These are phyloP conservation scores for Aspergillus conjunctus DNA, from an alignment of 495 filamentous ascomycete species.

Conservation along the genomic window DNA sequence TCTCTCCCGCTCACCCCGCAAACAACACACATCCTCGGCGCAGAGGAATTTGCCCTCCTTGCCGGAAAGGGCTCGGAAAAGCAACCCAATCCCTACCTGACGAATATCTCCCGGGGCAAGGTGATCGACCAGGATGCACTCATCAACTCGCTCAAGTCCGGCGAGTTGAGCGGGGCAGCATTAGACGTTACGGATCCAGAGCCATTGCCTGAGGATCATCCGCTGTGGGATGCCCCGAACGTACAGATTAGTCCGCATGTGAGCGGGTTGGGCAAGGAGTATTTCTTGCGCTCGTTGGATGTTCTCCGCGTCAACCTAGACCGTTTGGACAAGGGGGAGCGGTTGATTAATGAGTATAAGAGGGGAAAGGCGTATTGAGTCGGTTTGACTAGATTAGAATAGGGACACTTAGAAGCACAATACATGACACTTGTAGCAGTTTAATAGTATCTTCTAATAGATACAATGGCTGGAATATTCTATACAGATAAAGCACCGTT, in stretches of 20 bases:
- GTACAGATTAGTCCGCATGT: slow-evolving; percentile 80
- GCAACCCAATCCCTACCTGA: slow-evolving; percentile 51
- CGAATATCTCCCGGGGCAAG: slow-evolving; percentile 74
- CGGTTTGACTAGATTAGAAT: no score
- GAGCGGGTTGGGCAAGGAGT: slow-evolving; percentile 61
- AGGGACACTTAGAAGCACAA: no score
- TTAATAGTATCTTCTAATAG: no score
- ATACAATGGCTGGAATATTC: no score
- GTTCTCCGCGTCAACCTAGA: slow-evolving; percentile 65
- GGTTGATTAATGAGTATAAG: slow-evolving; percentile 68
- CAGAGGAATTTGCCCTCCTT: slow-evolving; percentile 68
- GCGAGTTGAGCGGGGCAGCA: slow-evolving; percentile 66
- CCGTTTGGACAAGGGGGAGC: slow-evolving; percentile 57
- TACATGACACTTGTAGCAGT: no score
- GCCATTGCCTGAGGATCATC: slow-evolving; percentile 68
- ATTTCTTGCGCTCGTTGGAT: slow-evolving; percentile 60
- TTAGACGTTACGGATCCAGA: slow-evolving; percentile 87
- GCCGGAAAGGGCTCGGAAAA: slow-evolving; percentile 40
- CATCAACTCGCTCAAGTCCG: slow-evolving; percentile 52
- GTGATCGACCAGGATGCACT: slow-evolving; percentile 72
- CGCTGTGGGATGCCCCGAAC: slow-evolving; percentile 74
- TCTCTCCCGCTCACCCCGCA: slow-evolving; percentile 70
- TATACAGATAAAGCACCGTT: no score
- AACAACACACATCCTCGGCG: slow-evolving; percentile 63
- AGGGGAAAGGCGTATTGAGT: slow-evolving; percentile 48